A percentile compares a stretch with the other conserved stretches of the same genome.
phyloP scores from a whole-genome alignment of 2,329 filamentous ascomycete species.

The Venturia oleaginea region DNA sequence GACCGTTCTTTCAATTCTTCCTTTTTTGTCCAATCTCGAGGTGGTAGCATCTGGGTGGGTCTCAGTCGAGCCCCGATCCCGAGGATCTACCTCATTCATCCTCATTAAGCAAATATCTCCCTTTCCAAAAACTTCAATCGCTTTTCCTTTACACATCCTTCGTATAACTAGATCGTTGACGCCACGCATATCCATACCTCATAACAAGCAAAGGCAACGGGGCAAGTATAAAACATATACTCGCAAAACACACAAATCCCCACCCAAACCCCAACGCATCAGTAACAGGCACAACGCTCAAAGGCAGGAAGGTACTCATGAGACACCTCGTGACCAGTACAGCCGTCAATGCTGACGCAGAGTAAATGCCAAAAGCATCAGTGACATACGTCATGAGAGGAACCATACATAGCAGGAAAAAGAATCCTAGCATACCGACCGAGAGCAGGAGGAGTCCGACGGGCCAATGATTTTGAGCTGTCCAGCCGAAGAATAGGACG shows the following conservation, averaged over 20 bases:
- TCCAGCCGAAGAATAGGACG: slow-evolving; percentile 44
- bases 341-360: slow-evolving; percentile 49
- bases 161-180: slow-evolving; percentile 43
- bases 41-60: no score
- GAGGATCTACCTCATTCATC: no score
- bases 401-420: slow-evolving; percentile 39
- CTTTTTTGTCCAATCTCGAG: no score
- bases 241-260: slow-evolving; percentile 40
- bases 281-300: slow-evolving; percentile 41
- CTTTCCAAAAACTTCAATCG: background rate
- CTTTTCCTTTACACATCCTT: slow-evolving; percentile 19
- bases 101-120: background rate
- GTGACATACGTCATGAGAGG: slow-evolving; percentile 49
- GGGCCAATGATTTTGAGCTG: slow-evolving; percentile 35
- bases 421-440: slow-evolving; percentile 38
- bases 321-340: slow-evolving; percentile 48
- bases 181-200: slow-evolving; percentile 44
- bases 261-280: slow-evolving; percentile 43
- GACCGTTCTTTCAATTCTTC: no score
- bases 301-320: slow-evolving; percentile 48
- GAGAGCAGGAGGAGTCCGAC: slow-evolving; percentile 36
- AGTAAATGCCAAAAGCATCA: slow-evolving; percentile 47
- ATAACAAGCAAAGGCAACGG: slow-evolving; percentile 45
- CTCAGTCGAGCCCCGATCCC: no score
- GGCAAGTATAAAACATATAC: slow-evolving; percentile 34